Base-by-base conservation (phyloP, 148 eudicot species). In the Persicaria tinctoria region DNA sequence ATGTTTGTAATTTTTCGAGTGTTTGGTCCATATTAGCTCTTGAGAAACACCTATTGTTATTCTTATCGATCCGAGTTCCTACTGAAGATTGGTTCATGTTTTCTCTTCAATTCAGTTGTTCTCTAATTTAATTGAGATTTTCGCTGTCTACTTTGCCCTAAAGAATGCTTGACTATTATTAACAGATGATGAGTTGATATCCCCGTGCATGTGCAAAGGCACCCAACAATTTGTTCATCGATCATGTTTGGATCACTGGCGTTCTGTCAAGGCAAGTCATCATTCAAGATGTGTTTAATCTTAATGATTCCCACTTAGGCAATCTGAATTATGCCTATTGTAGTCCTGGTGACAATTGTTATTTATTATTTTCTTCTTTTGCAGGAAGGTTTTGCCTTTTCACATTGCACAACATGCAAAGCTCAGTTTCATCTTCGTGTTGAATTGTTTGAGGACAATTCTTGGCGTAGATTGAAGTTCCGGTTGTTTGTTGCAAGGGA, bases 121-220 rank as follows among this genome's bases (percentile, higher is more conserved):
- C 51, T 70, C 14, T 8, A 51, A 20, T 78, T 53, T 45, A 12
- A 11, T 57, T 44, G 32, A 57, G 10, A 17, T 66, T 66, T 60
- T 12, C 1, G 8, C 0, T 32, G 20, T 44, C 32, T 38, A 44
- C 44, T 46, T 10, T 47, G 1, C 9, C 49, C 13, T 72, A 27
- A 55, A 12, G 45, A 5, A 20, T 0, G 12, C 74, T 76, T 77
- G 51, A 9, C 47, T 62, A 23, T n/a, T 68, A 20, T 72, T 79
- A 59, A 73, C 74, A 85, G 90, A 84, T 75, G 97, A 88, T 74
- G 94, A 91, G 79, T 82, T 93, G 83, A 93, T 93, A 86, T 87
- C 93, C 41, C 98, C 98, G 59, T 93, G 98, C 83, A 91, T 91
- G 92, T 93, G 98, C 90, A 93, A 91, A 84, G 97, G 98, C 76